Evolutionary conservation across 2,329 filamentous ascomycete species (phyloP), one percentile per base, ranked within the genome.

Genomic region (Cladosporium sp.): DNA sequence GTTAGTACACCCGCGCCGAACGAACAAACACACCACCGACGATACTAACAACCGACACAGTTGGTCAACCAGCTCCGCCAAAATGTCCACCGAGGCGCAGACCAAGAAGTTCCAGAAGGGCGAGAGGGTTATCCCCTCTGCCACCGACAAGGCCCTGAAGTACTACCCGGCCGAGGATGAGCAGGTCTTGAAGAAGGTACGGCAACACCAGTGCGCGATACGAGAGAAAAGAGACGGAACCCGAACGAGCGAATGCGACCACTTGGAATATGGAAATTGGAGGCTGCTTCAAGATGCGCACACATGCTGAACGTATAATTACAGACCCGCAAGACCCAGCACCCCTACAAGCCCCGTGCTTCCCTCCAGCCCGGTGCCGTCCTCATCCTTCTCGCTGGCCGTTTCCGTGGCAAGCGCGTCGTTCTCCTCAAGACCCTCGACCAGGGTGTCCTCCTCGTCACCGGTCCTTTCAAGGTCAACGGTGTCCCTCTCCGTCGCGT

Each of bases 401-500:
- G 95, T 80, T 99, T 98, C 92, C 94, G 95, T 79, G 95, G 95
- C 88, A 99, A 99, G 93, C 95, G 95, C 82, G 95, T 99, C 79
- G 88, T 99, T 80, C 93, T 98, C 85, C 91, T 99, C 83, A 98
- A 98, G 90, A 88, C 90, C 84, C 93, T 99, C 80, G 87, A 92
- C 80, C 92, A 97, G 87, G 95, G 95, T 86, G 92, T 97, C 74
- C 93, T 99, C 83, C 92, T 99, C 82, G 93, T 99, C 79, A 99
- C 95, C 81, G 95, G 95, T 78, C 95, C 95, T 81, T 99, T 98
- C 92, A 99, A 98, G 91, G 91, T 99, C 86, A 99, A 99, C 87
- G 95, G 95, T 84, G 95, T 99, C 74, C 95, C 95, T 76, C 90
- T 99, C 80, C 91, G 95, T 85, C 89, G 86, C 83, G 92, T 96